A percentile compares a stretch with the other conserved stretches of the same genome.
Evolutionary conservation across 2,329 filamentous ascomycete genomes (phyloP).

Genomic region (Samsoniella hepiali): DNA sequence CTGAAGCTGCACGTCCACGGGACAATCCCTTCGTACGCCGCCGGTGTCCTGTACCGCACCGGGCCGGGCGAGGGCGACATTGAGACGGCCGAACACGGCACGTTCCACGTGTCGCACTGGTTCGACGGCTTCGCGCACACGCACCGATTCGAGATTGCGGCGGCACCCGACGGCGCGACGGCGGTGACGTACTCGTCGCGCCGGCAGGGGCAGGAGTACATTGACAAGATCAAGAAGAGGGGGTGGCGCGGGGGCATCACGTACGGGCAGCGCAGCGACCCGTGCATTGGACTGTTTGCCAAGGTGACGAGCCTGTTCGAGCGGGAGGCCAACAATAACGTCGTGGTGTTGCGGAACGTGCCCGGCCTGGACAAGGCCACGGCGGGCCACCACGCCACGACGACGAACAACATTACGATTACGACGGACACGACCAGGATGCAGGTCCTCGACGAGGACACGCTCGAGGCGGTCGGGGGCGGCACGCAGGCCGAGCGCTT

Average conservation of each 20-base stretch:
- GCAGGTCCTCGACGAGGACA: conserved; percentile 61
- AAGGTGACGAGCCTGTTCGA: conserved; percentile 61
- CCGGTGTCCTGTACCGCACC: conserved; percentile 66
- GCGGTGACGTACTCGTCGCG: conserved; percentile 57
- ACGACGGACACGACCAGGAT: conserved; percentile 47
- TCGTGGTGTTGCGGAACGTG: conserved; percentile 54
- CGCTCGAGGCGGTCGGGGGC: conserved; percentile 63
- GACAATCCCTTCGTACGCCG: conserved; percentile 61
- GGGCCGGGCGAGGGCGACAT: conserved; percentile 62
- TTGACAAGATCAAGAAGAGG: conserved; percentile 53
- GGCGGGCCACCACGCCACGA: conserved; percentile 28
- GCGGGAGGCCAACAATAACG: conserved; percentile 41
- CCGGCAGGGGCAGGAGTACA: conserved; percentile 38
- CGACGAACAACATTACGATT: conserved; percentile 22
- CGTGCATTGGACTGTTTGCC: conserved; percentile 63
- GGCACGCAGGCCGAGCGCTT: conserved; percentile 51
- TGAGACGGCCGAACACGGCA: conserved; percentile 49
- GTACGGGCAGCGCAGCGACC: conserved; percentile 66
- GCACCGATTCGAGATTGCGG: conserved; percentile 63
- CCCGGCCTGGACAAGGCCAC: conserved; percentile 6
- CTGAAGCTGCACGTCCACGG: conserved; percentile 59
- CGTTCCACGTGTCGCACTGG: conserved; percentile 62
- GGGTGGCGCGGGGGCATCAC: conserved; percentile 51
- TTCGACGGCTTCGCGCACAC: conserved; percentile 67
- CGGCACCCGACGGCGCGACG: conserved; percentile 1